Evolutionary conservation across 2,329 filamentous ascomycete genomes (phyloP).

Genomic region (Didymella pomorum): DNA sequence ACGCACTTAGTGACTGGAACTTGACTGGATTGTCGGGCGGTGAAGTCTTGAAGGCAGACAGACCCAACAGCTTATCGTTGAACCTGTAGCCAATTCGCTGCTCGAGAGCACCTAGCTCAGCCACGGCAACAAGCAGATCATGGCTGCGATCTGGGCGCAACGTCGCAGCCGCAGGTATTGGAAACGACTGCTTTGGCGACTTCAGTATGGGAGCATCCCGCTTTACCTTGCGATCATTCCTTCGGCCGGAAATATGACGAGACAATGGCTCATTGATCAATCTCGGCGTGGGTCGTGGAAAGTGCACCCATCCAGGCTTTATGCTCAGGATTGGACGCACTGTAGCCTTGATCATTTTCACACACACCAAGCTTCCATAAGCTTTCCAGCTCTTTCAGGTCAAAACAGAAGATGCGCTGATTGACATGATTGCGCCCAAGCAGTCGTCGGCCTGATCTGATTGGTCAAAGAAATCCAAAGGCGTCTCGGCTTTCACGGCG

Average conservation of each 20-base stretch:
- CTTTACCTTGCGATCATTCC: neutral
- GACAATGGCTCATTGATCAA: neutral
- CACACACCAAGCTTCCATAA: too few relatives aligned
- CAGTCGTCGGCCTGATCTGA: neutral
- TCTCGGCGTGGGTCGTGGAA: neutral
- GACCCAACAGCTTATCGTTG: neutral
- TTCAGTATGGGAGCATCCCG: neutral
- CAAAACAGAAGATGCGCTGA: neutral
- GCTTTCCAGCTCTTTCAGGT: neutral
- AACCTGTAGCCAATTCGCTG: conserved; percentile 1
- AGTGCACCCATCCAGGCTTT: neutral
- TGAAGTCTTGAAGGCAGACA: neutral
- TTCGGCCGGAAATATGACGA: neutral
- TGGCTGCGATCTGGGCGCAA: neutral
- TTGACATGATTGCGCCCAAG: neutral
- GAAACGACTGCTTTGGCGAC: neutral
- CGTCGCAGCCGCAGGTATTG: too few relatives aligned
- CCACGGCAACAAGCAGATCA: neutral
- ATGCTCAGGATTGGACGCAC: neutral
- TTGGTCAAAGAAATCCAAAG: neutral
- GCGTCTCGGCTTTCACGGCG: too few relatives aligned
- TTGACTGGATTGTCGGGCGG: neutral
- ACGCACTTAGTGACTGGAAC: neutral
- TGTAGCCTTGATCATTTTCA: neutral
- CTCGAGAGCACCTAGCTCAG: conserved; percentile 1